phyloP scores from a whole-genome alignment of 1,139 yeast genomes.

The Suhomyces panamericanus region DNA sequence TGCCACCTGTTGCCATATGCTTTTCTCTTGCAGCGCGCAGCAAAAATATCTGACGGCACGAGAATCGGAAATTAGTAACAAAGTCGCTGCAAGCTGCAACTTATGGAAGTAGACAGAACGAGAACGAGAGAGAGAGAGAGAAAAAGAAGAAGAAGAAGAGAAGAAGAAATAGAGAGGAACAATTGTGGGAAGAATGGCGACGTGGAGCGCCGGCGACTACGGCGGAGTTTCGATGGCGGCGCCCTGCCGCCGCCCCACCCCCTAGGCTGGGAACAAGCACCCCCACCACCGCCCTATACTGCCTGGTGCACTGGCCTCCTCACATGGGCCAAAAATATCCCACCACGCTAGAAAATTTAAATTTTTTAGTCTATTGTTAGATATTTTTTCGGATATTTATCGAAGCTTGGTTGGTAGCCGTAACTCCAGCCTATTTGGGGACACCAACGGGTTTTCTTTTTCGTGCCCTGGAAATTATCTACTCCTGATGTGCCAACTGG shows the following conservation, averaged over 20 bases:
- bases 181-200: too few relatives aligned
- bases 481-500: slow-evolving; percentile 1
- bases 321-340: neutral
- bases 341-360: slow-evolving; percentile 1
- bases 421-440: slow-evolving; percentile 6
- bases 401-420: slow-evolving; percentile 9
- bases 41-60: slow-evolving; percentile 1
- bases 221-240: too few relatives aligned
- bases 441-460: slow-evolving; percentile 6
- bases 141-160: neutral
- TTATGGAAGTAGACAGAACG: too few relatives aligned
- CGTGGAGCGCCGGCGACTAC: too few relatives aligned
- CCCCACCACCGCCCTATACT: neutral
- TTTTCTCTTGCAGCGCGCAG: slow-evolving; percentile 10
- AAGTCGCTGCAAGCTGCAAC: neutral
- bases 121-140: too few relatives aligned
- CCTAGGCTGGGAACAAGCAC: neutral
- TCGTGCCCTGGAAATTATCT: neutral
- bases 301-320: neutral
- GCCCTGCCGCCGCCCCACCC: too few relatives aligned
- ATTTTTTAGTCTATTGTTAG: slow-evolving; percentile 8
- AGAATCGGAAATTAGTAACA: slow-evolving; percentile 3
- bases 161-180: neutral
- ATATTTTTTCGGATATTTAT: slow-evolving; percentile 8
- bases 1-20: slow-evolving; percentile 2